Evolutionary conservation across 2,329 filamentous ascomycete species (phyloP), one percentile per base, ranked within the genome.

Genomic region (Akanthomyces muscarius): DNA sequence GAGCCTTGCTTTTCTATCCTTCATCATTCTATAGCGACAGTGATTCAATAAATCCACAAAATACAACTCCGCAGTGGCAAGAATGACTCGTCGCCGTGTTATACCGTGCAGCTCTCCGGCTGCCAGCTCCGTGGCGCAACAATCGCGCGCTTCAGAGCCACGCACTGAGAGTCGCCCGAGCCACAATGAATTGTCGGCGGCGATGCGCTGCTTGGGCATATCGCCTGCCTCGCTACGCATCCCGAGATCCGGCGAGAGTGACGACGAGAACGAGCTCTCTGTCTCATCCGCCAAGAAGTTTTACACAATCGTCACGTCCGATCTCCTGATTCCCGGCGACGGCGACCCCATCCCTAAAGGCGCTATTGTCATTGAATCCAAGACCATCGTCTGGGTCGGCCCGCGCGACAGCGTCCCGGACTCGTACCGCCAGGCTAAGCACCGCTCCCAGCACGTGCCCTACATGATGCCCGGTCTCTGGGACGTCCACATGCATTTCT

Each of bases 391-490:
- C 42, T 78, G 76, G 76, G 69, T 77, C 47, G 76, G 77, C 54
- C 42, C 70, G 1, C 66, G 71, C 28, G 56, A 66, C 44, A 53
- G 68, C 16, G 47, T 78, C 5, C 72, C 72, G 0, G 52, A 64
- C 2, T 67, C 69, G 10, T 77, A 75, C 68, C 69, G 68, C 6
- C 62, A 68, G 6, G 67, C 64, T 2, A 64, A 70, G 3, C 70
- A 74, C 63, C 68, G 66, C 42, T 62, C 53, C 67, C 67, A 67
- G 65, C 52, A 57, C 23, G 77, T 82, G 16, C 74, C 76, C 0
- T 75, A 79, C 11, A 67, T 81, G 10, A 78, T 84, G 71, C 81
- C 81, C 0, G 81, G 82, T 2, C 74, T 85, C 25, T 84, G 81
- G 81, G 82, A 84, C 63, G 79, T 75, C 65, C 81, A 83, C 68